A percentile compares a stretch with the other conserved stretches of the same genome.
Evolutionary conservation across 352 stramenopile genomes (phyloP).

Genomic region (Phytophthora sansomeana): DNA sequence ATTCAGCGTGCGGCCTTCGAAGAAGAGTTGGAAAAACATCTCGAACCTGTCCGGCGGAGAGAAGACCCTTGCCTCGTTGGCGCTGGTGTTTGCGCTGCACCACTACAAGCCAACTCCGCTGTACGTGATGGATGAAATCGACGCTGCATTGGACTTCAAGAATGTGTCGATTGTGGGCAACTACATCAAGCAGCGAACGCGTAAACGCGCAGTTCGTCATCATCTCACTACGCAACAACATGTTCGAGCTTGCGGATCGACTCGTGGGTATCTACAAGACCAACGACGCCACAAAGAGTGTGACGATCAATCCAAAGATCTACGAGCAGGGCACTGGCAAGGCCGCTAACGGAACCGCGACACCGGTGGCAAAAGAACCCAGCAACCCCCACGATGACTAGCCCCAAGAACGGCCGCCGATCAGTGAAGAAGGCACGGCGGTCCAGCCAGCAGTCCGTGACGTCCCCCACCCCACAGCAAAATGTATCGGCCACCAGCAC

Average conservation of each 20-base stretch:
- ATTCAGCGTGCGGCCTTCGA: conserved; percentile 98
- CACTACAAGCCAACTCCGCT: conserved; percentile 99
- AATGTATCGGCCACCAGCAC: conserved; percentile 21
- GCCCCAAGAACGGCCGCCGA: conserved; percentile 31
- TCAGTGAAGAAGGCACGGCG: conserved; percentile 44
- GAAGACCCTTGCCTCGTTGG: conserved; percentile 98
- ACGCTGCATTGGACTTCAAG: conserved; percentile 97
- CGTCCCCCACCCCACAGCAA: conserved; percentile 33
- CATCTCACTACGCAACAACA: conserved; percentile 99
- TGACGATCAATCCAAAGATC: conserved; percentile 98
- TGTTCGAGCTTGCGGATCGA: conserved; percentile 99
- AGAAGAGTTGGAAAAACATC: conserved; percentile 99
- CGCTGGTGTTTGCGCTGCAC: conserved; percentile 99
- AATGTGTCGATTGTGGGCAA: conserved; percentile 99
- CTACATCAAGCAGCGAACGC: conserved; percentile 99
- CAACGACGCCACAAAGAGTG: conserved; percentile 98
- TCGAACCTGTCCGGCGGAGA: conserved; percentile 99
- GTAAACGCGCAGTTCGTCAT: conserved; percentile 99
- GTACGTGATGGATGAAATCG: conserved; percentile 99
- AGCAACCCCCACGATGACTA: conserved; percentile 31
- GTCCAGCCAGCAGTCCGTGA: conserved; percentile 39
- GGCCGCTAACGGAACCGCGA: conserved; percentile 20
- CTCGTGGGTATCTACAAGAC: conserved; percentile 99
- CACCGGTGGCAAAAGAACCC: conserved; percentile 32
- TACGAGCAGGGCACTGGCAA: conserved; percentile 60